Evolutionary conservation across 345 rosid species (phyloP), one percentile per base, ranked within the genome.

Genomic region (Eucalyptus victrix): DNA sequence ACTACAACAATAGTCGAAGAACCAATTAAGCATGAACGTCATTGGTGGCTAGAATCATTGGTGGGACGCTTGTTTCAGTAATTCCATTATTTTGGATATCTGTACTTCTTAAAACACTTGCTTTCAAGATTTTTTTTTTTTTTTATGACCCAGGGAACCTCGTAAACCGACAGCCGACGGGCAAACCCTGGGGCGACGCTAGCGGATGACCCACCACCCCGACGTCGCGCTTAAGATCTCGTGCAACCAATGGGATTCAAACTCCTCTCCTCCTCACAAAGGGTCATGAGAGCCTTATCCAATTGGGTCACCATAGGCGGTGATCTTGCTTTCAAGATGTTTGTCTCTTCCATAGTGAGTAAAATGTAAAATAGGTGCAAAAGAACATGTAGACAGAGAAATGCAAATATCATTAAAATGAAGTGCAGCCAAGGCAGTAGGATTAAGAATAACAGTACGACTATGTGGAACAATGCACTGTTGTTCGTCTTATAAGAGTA

Each of bases 161-260:
- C 3, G 11, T 45, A 45, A 45, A 11, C 47, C 0, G 47, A 45
- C 11, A 45, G 0, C 0, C 1, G 47, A 11, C 1, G 11, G 11
- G 47, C 47, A 45, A 45, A 45, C 47, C 11, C 11, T 45, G 0
- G 47, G 11, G 47, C 47, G 47, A 45, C 11, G 3, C 3, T 45
- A 45, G 47, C 47, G 47, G 3, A 45, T 3, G 47, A 45, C 47
- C 47, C 1, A 45, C 11, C 11, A 45, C 11, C 47, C 0, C 0
- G 11, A 45, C 3, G 47, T 45, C 47, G 11, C 11, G 11, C 1
- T 45, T 45, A 45, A 45, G 47, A 45, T 9, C 47, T 1, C 10
- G 0, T 45, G 47, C 11, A 10, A 1, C 47, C 0, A 45, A 0
- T 0, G 11, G 47, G 10, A 45, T 45, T 45, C 47, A 11, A 45